Evolutionary conservation across 257 asterid genomes (phyloP), one percentile per base, ranked within the genome.

Genomic region (Rhazya stricta): DNA sequence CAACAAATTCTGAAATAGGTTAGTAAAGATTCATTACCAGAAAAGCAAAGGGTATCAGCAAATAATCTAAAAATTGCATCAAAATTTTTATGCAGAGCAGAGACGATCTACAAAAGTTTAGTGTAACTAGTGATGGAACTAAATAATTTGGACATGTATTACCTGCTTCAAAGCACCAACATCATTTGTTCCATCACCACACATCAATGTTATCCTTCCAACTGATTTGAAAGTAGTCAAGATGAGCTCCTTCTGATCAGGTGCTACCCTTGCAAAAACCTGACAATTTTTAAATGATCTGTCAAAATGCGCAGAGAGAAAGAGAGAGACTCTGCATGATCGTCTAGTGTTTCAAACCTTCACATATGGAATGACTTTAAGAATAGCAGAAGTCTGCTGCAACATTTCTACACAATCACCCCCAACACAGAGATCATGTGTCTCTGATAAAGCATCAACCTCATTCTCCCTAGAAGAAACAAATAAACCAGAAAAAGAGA

Each of bases 111-210:
- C 1, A 29, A 10, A 60, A 30, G 23, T 5, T 15, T 30, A n/a
- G 54, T 3, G 9, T 1, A 30, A 13, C 4, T 7, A 63, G 23
- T 6, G 45, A 6, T 3, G 25, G 9, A 63, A 19, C 36, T 1
- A 63, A 13, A 18, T 34, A 36, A 32, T 63, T 34, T 2, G 9
- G 45, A 2, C 6, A 46, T 45, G 7, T 29, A 63, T 72, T 86
- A 95, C 99, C 99, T 95, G 99, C 84, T 95, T 95, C 84, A 95
- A 84, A 48, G 99, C 99, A 72, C 99, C 99, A 77, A 92, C 99
- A 81, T 95, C 99, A 75, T 95, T 95, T 66, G 99, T 95, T 70
- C 99, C 99, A 86, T 95, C 99, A 75, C 99, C 99, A 67, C 99
- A 95, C 99, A 92, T 95, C 79, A 95, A 83, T 42, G 99, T 83